Conservation (phyloP, 306 rosid genomes). For the Casuarina cunninghamiana region DNA sequence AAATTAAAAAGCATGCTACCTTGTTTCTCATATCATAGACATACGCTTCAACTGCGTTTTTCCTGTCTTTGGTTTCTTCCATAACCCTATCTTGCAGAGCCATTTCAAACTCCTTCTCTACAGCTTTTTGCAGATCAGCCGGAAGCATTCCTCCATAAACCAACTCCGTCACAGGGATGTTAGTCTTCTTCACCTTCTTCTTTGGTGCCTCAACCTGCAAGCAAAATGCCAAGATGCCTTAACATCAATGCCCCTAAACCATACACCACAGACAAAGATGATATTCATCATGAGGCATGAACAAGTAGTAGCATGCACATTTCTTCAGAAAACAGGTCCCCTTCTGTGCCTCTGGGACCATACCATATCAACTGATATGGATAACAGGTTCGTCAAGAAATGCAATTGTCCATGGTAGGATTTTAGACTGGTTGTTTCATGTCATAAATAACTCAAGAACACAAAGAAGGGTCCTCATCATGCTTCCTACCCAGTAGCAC, state of each 20-base stretch:
- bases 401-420: neutral
- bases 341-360: neutral
- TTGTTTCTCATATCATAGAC: constrained; percentile 96
- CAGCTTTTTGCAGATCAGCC: constrained; percentile 73
- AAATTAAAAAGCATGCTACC: constrained; percentile 30
- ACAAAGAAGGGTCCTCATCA: neutral
- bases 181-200: constrained; percentile 83
- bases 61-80: constrained; percentile 97
- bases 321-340: neutral
- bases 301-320: neutral
- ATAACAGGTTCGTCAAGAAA: neutral
- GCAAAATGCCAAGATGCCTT: constrained; percentile 7
- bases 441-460: neutral
- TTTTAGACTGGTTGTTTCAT: neutral
- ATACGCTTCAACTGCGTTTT: constrained; percentile 92
- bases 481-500: neutral
- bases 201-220: constrained; percentile 66
- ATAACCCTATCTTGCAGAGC: constrained; percentile 95
- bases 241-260: neutral
- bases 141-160: constrained; percentile 74
- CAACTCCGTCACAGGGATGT: constrained; percentile 58
- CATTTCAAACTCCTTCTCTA: constrained; percentile 94
- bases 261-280: neutral
- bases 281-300: neutral
- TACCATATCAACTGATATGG: neutral